Evolutionary conservation across 192 early-diverging fungal genomes (phyloP), one percentile per base, ranked within the genome.

Genomic region (Podila horticola): DNA sequence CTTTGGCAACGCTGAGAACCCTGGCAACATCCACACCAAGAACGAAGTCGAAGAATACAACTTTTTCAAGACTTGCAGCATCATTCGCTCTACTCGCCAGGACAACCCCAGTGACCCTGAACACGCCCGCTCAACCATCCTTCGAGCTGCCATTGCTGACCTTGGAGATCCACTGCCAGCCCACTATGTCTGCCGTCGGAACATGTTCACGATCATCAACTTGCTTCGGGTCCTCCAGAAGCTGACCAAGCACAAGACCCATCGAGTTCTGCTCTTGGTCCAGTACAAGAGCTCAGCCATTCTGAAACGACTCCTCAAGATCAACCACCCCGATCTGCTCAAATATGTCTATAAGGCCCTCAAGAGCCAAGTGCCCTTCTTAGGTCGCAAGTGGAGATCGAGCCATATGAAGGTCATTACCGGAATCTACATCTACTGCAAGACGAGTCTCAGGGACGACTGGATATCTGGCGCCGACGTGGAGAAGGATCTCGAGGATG

Each of bases 331-430:
- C 9, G 83, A 84, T 19, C 67, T 94, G 7, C 91, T 93, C 38
- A 70, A 93, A 4, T 94, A 94, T 62, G 91, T 93, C 5, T 86
- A 95, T 28, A 96, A 96, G 69, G 84, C 94, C 15, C 82, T 96
- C 19, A 95, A 95, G 72, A 91, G 86, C 58, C 95, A 96, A 74
- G 86, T 94, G 0, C 92, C 93, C 0, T 94, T 88, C 71, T 66
- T 96, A 5, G 95, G 95, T 41, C 87, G 89, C 34, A 94, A 93
- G 70, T 96, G 95, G 95, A 86, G 93, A 29, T 84, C 89, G 31
- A 89, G 92, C 90, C 95, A 95, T 71, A 95, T 95, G 93, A 92
- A 91, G 65, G 86, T 93, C 4, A 92, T 96, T 29, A 94, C 95
- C 24, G 82, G 88, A 0, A 94, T 95, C 38, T 95, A 90, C 70